phyloP scores from a whole-genome alignment of 2,329 filamentous ascomycete species.

The Penicillium fuscoglaucum region DNA sequence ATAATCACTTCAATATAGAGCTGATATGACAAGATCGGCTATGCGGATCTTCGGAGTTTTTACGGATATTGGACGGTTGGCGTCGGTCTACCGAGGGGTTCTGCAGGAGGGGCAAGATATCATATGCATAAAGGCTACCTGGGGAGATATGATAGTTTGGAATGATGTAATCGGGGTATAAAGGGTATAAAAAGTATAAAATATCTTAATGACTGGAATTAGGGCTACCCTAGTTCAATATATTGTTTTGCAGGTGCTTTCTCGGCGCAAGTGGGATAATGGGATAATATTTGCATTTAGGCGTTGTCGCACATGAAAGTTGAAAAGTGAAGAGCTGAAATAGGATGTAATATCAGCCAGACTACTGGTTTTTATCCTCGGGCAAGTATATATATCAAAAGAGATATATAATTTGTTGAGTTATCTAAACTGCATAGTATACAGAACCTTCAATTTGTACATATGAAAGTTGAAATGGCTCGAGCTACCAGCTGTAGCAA shows the following conservation, averaged over 20 bases:
- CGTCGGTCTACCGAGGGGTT: conserved; percentile 18
- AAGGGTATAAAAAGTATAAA: neutral
- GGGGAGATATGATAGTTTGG: neutral
- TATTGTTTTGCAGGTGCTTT: neutral
- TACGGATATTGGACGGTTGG: conserved; percentile 15
- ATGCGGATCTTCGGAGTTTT: conserved; percentile 23
- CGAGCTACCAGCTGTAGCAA: neutral
- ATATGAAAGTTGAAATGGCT: neutral
- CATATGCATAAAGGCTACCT: neutral
- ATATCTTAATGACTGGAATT: neutral
- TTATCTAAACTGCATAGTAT: neutral
- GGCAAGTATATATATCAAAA: too few species aligned
- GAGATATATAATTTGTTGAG: neutral
- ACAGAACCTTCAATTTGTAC: neutral
- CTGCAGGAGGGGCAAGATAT: neutral
- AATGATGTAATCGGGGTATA: neutral
- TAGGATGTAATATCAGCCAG: neutral
- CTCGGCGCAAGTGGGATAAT: neutral
- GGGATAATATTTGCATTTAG: neutral
- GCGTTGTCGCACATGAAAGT: too few species aligned
- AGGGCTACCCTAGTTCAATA: neutral
- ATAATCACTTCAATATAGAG: neutral
- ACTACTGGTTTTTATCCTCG: too few species aligned
- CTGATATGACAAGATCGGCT: neutral
- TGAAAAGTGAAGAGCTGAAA: neutral